Conservation (phyloP, 345 rosid species). For the Lepidium africanum region DNA sequence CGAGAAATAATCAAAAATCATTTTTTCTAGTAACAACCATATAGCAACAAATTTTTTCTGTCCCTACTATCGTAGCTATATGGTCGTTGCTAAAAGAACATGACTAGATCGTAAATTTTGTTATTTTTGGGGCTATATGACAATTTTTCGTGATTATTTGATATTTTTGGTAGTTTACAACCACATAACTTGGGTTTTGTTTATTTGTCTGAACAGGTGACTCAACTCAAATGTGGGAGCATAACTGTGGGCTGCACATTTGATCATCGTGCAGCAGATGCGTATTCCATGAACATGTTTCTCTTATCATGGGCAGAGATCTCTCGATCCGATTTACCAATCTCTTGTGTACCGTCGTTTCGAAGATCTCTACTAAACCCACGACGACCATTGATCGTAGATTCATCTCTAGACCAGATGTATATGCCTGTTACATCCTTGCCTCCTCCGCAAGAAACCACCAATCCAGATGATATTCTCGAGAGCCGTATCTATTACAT, state of each 20-base stretch:
- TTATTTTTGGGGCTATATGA: no score
- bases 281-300: slow-evolving; percentile 61
- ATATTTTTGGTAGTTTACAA: no score
- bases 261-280: slow-evolving; percentile 71
- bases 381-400: slow-evolving; percentile 30
- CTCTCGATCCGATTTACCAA: slow-evolving; percentile 30
- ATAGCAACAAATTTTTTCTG: no score
- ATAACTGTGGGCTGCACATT: slow-evolving; percentile 58
- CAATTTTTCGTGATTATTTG: no score
- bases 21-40: no score
- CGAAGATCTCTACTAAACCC: slow-evolving; percentile 51
- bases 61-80: no score
- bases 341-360: slow-evolving; percentile 39
- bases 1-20: no score
- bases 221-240: slow-evolving; percentile 56
- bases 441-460: slow-evolving; percentile 34
- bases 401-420: slow-evolving; percentile 37
- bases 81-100: no score
- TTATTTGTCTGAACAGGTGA: slow-evolving; percentile 32
- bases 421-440: slow-evolving; percentile 37
- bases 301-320: slow-evolving; percentile 58
- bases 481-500: slow-evolving; percentile 52
- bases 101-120: no score
- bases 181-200: background rate
- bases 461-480: slow-evolving; percentile 9